Evolutionary conservation across 176 grass and related monocot genomes (phyloP), one percentile per base, ranked within the genome.

Genomic region (Oryza rufipogon): DNA sequence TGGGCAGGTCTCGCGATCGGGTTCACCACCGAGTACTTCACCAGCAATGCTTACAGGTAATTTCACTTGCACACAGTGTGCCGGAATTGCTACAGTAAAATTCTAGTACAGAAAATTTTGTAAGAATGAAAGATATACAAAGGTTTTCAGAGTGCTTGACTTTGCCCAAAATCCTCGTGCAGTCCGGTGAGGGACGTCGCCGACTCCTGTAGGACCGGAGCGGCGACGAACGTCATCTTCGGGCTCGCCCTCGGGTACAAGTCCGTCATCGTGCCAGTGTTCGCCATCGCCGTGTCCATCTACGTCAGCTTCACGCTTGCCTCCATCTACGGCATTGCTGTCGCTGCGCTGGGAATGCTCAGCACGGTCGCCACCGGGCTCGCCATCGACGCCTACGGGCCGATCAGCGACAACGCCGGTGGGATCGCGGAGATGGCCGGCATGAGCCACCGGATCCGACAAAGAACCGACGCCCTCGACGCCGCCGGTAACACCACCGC

Each of bases 181-280:
- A 90, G 92, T 61, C 92, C 90, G 13, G 92, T 94, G n/a, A 85
- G 84, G 77, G 87, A 90, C 9, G 92, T 89, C 3, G 89, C 92
- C 1, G 86, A 94, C 82, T 87, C 89, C 20, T 94, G 92, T 80
- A 68, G 87, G 58, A 94, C 92, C 1, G 86, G 92, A 19, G 92
- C 92, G 65, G 92, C 89, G 63, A 94, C 92, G 2, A 94, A 94
- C 68, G 92, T 91, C 52, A 94, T 94, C 64, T 94, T 94, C 82
- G 92, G 92, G 11, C 84, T 94, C 11, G 92, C 92, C 5, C 84
- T 94, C 16, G 92, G 92, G 30, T 94, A 94, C 80, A 91, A 89
- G 82, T 94, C 92, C 7, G 87, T 91, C 28, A 94, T 94, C 80
- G 83, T 91, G 66, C 92, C 92, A 2, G 82, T 88, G 36, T 91